Conservation (phyloP, 2,329 filamentous ascomycete genomes). For the Metarhizium anisopliae region DNA sequence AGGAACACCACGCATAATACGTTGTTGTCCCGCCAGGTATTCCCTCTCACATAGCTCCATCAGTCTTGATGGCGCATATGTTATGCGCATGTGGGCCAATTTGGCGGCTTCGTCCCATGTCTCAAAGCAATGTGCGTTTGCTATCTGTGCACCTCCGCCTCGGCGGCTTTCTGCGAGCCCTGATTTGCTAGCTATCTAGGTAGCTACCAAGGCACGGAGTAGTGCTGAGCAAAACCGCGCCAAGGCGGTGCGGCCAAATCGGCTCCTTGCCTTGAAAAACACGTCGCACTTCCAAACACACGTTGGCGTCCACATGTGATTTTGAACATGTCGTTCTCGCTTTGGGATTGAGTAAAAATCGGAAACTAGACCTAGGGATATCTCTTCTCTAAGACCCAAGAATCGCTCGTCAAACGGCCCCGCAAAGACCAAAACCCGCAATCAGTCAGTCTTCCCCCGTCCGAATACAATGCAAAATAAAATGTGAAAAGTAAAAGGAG, state of each 20-base stretch:
- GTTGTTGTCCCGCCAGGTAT: not conserved
- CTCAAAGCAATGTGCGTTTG: no score
- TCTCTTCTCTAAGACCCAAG: constrained; percentile 4
- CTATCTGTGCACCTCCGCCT: no score
- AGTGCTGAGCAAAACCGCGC: no score
- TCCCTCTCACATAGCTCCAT: not conserved
- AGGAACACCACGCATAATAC: not conserved
- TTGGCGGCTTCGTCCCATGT: not conserved
- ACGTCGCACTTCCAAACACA: no score
- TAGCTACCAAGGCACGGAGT: no score
- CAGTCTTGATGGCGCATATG: not conserved
- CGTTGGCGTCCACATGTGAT: not conserved
- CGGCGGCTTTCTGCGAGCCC: no score
- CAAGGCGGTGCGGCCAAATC: no score
- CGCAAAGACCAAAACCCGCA: not conserved
- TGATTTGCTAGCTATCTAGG: no score
- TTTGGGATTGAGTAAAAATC: not conserved
- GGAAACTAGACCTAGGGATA: constrained; percentile 1
- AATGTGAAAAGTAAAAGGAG: not conserved
- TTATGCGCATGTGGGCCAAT: not conserved
- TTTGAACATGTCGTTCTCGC: not conserved
- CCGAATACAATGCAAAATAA: not conserved
- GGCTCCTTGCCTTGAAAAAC: no score
- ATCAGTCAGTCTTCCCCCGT: not conserved
- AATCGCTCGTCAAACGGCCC: not conserved